Base-by-base conservation (phyloP, 1,284 basidiomycete species). In the Austropuccinia psidii region DNA sequence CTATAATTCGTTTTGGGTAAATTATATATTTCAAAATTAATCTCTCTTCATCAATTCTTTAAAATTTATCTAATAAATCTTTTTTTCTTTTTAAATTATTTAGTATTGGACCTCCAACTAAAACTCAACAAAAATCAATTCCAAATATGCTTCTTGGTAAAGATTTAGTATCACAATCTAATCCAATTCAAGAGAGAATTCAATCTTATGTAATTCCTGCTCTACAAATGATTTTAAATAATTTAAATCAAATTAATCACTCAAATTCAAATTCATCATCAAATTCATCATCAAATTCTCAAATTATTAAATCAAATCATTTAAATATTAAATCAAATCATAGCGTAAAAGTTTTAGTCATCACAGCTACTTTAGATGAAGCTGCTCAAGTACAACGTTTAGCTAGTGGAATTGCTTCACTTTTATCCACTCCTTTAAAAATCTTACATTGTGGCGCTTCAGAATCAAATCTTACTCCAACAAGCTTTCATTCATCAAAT, bases 101-200 rank as follows among this genome's bases (percentile, higher is more conserved):
- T 49, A 72, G 68, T 9, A 57, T 72, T 11, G 95, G 95, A 0
- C 95, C 95, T 4, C 95, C 95, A 5, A 98, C 97, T 82, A 98
- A 98, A 84, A 96, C 98, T 76, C 95, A 98, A 82, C 93, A 95
- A 80, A 88, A 94, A 69, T 93, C 95, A 49, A 84, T 98, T 70
- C 95, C 95, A 0, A 97, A 96, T 82, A 87, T 98, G 75, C 85
- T 98, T 61, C 88, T 91, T 74, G 91, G 93, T 9, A 87, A 91
- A 52, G 96, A 98, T 78, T 95, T 98, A 78, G 97, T 98, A 77
- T 94, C 94, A 6, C 95, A 98, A 82, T 95, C 95, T 13, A 95
- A 95, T 52, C 94, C 95, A 0, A 98, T 95, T 0, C 95, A 98
- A 81, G 95, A 98, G 81, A 87, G 95, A 57, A 98, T 98, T 79